Percentiles rank a stretch among this genome's conserved stretches.
These are phyloP conservation scores for Echinosphaeria canescens DNA, from an alignment of 2,329 filamentous ascomycete species.

Conservation along the genomic window DNA sequence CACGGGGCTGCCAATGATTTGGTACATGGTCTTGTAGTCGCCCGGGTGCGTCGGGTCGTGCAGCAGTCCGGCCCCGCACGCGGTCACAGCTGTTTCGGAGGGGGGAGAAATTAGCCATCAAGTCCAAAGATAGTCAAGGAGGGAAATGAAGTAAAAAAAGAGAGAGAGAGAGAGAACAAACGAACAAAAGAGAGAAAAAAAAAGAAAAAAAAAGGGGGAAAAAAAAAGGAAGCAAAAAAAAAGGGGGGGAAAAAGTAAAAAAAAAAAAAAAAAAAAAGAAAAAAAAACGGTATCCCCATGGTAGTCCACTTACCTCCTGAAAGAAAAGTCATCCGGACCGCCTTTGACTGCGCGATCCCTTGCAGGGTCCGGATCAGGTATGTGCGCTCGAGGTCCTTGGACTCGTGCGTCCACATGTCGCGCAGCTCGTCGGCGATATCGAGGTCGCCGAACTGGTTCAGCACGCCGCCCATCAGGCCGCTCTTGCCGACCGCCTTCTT, in stretches of 20 bases:
- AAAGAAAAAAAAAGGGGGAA: no score
- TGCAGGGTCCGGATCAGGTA: conserved; percentile 93
- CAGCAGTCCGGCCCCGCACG: conserved; percentile 76
- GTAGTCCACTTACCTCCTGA: conserved; percentile 69
- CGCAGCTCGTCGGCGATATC: conserved; percentile 86
- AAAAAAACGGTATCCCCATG: no score
- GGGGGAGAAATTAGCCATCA: conserved; percentile 6
- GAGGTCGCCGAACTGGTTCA: conserved; percentile 92
- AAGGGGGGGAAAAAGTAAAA: no score
- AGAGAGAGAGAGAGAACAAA: no score
- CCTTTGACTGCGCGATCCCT: conserved; percentile 87
- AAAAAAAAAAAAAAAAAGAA: no score
- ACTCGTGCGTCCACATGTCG: conserved; percentile 97
- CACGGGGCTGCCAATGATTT: conserved; percentile 81
- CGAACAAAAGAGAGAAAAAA: no score
- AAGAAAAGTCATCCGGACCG: conserved; percentile 88
- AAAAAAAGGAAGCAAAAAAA: no score
- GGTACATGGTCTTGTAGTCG: conserved; percentile 99
- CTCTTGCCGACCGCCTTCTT: conserved; percentile 95
- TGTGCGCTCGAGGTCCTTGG: conserved; percentile 89
- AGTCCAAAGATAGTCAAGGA: conserved; percentile 1
- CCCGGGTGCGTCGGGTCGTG: conserved; percentile 82
- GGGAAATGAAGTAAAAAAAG: background rate
- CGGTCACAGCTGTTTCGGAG: conserved; percentile 47
- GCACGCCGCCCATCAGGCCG: conserved; percentile 83